Percentiles rank a stretch among this genome's conserved stretches.
These are phyloP conservation scores for Myrmaecium sp. DNA, from an alignment of 2,329 filamentous ascomycete species.

Conservation along the genomic window DNA sequence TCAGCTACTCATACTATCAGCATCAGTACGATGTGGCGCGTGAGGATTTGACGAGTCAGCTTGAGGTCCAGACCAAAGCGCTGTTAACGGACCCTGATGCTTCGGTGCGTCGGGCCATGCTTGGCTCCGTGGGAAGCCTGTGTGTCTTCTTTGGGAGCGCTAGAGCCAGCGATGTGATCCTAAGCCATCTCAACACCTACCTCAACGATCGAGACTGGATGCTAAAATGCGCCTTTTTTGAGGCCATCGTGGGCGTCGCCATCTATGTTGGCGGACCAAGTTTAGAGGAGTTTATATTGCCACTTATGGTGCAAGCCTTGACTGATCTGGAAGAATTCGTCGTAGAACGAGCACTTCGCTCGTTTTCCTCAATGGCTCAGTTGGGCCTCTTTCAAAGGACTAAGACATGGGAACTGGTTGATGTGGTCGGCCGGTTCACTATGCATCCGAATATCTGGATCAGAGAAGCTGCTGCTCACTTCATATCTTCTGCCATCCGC, in stretches of 20 bases:
- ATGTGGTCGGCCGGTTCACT: conserved; percentile 68
- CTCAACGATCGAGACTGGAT: conserved; percentile 94
- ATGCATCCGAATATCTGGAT: conserved; percentile 96
- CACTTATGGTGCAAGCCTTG: conserved; percentile 87
- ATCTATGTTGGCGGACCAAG: conserved; percentile 78
- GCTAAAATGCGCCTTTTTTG: conserved; percentile 90
- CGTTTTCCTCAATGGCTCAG: conserved; percentile 72
- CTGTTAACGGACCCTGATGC: conserved; percentile 76
- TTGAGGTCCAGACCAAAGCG: conserved; percentile 77
- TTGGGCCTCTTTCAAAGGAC: conserved; percentile 73
- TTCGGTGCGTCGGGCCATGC: conserved; percentile 74
- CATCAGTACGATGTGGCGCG: conserved; percentile 80
- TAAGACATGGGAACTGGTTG: conserved; percentile 75
- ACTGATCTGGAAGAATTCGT: conserved; percentile 90
- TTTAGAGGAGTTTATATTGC: conserved; percentile 86
- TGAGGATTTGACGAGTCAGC: conserved; percentile 62
- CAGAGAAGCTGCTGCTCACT: conserved; percentile 71
- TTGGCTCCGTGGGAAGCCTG: conserved; percentile 77
- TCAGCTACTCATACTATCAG: conserved; percentile 54
- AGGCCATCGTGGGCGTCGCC: conserved; percentile 83
- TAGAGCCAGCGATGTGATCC: conserved; percentile 87
- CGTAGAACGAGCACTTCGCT: conserved; percentile 75
- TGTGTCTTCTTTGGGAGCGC: conserved; percentile 89
- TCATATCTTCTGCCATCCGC: conserved; percentile 58
- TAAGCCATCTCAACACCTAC: conserved; percentile 94